Base-by-base conservation (phyloP, 495 filamentous ascomycete genomes). In the Cairneyella variabilis region DNA sequence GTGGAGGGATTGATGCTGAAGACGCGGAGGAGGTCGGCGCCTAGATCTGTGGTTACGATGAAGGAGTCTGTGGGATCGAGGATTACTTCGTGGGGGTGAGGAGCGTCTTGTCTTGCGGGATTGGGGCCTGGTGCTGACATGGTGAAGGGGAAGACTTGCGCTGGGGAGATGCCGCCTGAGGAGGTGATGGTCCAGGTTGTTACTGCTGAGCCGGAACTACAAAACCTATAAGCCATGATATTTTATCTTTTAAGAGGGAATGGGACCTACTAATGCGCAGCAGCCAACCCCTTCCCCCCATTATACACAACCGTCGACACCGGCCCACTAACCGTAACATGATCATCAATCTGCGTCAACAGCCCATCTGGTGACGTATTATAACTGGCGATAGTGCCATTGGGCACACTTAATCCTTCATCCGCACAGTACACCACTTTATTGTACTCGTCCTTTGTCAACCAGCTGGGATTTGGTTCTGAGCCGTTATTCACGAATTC, bases 21-120 rank as follows among this genome's bases (percentile, higher is more conserved):
- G 36, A 90, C 67, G 48, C 80, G 83, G 38, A 90, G 54, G n/a
- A 84, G 60, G 60, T 92, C 88, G 16, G 82, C 74, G 43, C 88
- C 87, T 5, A 92, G 71, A 52, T 92, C 88, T 9, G 88, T 85
- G 7, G 82, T 73, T 0, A 90, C 54, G 16, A 88, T 59, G 68
- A 80, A 91, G 20, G 70, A 61, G 0, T 74, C 79, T 0, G 83
- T 84, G 14, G 88, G 88, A 61, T 92, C 88, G 21, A 90, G 63
- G 57, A 89, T 59, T 25, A 77, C 79, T 48, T 86, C 69, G 58
- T 92, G 88, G 9, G 86, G 85, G 61, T 86, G 86, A n/a, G 88
- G 72, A 3, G 71, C 69, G 6, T 83, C 76, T 70, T 90, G 86
- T 20, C 82, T 79, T 3, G 49, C 55, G 4, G 78, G 69, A 26